Base-by-base conservation (phyloP, 371 early-diverging fungal species). In the Mucor lusitanicus region DNA sequence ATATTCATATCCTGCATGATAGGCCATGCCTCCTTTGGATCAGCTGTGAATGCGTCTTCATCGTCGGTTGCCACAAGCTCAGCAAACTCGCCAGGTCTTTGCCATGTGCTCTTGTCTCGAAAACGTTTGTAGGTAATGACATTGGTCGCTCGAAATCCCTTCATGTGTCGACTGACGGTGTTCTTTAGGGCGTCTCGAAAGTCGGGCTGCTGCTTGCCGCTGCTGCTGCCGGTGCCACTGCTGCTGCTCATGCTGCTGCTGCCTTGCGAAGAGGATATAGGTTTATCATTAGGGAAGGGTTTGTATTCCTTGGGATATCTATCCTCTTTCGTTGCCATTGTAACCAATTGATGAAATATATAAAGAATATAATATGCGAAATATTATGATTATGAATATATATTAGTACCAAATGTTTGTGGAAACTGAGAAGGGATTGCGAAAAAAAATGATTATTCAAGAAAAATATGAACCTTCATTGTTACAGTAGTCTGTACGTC, bases 21-120 rank as follows among this genome's bases (percentile, higher is more conserved):
- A 32, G 65, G 65, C 65, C 65, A 64, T 7, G 32, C 32, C 23
- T 64, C 58, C 33, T 64, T 64, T 13, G 44, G 42, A 32, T 64
- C 65, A 12, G 65, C 46, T 46, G 30, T 44, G 25, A 64, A 64
- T 58, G 32, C 59, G 7, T 64, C 65, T 44, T 57, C 57, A 21
- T 60, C 60, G 9, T 60, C 60, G 3, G 28, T 27, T 17, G 60
- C 60, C 23, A 60, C 40, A 25, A 42, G 40, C n/a, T 30, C 40
- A 42, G 44, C 44, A 44, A 60, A 40, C 23, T 60, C 60, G 1
- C 60, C 60, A n/a, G 60, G 60, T 13, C 60, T 19, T 28, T 42
- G 42, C 60, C 60, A 60, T 13, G 60, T 60, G 15, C 44, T 44
- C n/a, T 60, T 60, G 19, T 40, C 60, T 37, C 60, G 25, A 19